Percentiles rank a stretch among this genome's conserved stretches.
Evolutionary conservation across 179 eudicot genomes (phyloP).

Genomic region (Amaranthus tricolor): DNA sequence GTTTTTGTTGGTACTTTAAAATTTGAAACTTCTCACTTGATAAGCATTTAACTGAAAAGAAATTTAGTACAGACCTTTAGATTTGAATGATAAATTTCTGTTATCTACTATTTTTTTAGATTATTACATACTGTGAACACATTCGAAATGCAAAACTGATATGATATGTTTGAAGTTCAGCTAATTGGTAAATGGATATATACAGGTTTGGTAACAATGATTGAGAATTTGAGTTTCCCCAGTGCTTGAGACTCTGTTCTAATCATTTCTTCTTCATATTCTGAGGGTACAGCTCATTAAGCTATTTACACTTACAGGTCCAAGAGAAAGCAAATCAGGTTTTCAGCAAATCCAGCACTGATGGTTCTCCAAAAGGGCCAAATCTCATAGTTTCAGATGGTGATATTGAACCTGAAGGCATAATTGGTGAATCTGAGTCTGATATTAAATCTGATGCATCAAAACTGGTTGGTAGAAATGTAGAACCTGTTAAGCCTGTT

Average conservation of each 20-base stretch:
- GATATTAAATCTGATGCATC: conserved; percentile 27
- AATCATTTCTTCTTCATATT: neutral
- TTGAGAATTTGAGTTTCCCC: neutral
- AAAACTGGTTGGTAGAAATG: conserved; percentile 8
- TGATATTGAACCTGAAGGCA: conserved; percentile 33
- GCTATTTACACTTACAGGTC: conserved; percentile 17
- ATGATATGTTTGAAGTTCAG: neutral
- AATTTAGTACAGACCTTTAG: neutral
- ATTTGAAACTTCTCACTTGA: neutral
- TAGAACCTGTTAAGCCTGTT: conserved; percentile 30
- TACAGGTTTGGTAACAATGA: neutral
- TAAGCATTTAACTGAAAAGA: neutral
- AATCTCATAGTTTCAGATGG: conserved; percentile 36
- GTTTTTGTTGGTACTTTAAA: neutral
- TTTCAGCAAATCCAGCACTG: conserved; percentile 39
- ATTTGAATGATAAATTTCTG: neutral
- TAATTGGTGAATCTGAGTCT: conserved; percentile 29
- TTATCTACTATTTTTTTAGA: neutral
- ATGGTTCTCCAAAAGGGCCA: conserved; percentile 46
- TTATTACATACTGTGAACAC: neutral
- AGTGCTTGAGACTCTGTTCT: neutral
- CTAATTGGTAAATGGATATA: neutral
- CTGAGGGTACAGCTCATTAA: conserved; percentile 3
- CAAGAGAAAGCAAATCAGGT: conserved; percentile 46
- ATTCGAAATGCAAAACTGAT: neutral